Base-by-base conservation (phyloP, 495 filamentous ascomycete genomes). In the Neurospora sp. region DNA sequence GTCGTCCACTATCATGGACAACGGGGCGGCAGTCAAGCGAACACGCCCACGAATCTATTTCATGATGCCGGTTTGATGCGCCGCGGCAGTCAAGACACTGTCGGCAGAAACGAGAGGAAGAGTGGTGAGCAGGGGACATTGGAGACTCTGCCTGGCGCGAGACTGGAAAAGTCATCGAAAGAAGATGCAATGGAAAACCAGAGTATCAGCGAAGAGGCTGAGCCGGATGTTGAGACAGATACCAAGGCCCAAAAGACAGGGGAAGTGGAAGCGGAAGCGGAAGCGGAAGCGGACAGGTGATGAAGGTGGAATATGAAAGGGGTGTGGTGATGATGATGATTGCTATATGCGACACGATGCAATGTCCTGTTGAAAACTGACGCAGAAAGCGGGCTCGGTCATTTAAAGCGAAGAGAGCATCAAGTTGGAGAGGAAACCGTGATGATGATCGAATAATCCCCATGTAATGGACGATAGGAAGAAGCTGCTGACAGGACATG, bases 1-100 rank as follows among this genome's bases (percentile, higher is more conserved):
- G 88, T 90, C 1, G 85, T 89, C 18, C 88, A 90, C 73, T 89
- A 89, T 73, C 86, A 88, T 73, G 86, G 86, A 4, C 86, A 88
- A 74, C 78, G 87, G 7, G 87, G 87, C 41, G 88, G 88, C 70
- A 89, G 87, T 76, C 88, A 89, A 73, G 84, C 86, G 1, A 89
- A 88, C 73, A 90, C 88, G 6, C 88, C 88, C 18, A 90, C 88
- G 2, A 72, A 79, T 9, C 76, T 81, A 16, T 80, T 83, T 41
- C 83, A 84, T 9, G 83, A 82, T 39, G 72, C 78, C 3, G 79
- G 79, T 10, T 71, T 79, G 10, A 72, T 81, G 68, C 74, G 83
- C 16, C 78, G 82, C 38, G 81, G 79, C 8, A 87, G 84, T 69
- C 79, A 83, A 59, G 85, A 86, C 59, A 74, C 73, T 12, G 77